Conservation (phyloP, 305 asterid species). For the Fraxinus albicans region DNA sequence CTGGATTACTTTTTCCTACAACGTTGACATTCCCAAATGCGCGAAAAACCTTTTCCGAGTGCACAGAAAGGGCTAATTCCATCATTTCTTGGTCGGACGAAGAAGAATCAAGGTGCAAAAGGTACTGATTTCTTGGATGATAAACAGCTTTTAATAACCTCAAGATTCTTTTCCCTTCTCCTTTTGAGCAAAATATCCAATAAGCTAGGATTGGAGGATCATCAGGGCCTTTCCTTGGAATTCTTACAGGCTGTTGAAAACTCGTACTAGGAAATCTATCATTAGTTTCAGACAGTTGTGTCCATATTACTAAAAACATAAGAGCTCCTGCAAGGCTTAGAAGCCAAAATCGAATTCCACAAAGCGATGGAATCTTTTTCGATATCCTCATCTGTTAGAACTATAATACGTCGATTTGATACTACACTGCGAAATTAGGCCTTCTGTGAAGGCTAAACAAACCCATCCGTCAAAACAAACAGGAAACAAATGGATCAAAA, state of each 20-base stretch:
- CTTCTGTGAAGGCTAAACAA: background rate
- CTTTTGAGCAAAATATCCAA: constrained; percentile 43
- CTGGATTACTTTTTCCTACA: constrained; percentile 39
- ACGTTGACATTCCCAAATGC: constrained; percentile 53
- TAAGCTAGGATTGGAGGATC: constrained; percentile 51
- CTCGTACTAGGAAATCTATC: background rate
- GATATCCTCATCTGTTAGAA: constrained; percentile 3
- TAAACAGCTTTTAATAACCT: constrained; percentile 46
- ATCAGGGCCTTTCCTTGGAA: constrained; percentile 34
- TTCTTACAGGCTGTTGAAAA: constrained; percentile 12
- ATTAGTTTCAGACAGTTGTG: constrained; percentile 1
- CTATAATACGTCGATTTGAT: background rate
- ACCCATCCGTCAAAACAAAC: background rate
- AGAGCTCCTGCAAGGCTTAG: constrained; percentile 22
- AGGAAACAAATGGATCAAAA: background rate
- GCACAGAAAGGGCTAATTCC: constrained; percentile 25
- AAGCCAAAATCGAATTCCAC: constrained; percentile 25
- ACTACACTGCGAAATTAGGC: background rate
- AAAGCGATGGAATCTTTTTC: background rate
- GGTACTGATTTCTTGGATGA: constrained; percentile 62
- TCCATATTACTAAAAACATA: constrained; percentile 22
- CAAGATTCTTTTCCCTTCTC: constrained; percentile 42
- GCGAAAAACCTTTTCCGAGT: constrained; percentile 28
- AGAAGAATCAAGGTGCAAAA: constrained; percentile 45
- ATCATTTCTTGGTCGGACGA: constrained; percentile 26